Percentiles rank a stretch among this genome's conserved stretches.
Conservation (phyloP, 2,329 filamentous ascomycete genomes). For the Aspergillus sp. region DNA sequence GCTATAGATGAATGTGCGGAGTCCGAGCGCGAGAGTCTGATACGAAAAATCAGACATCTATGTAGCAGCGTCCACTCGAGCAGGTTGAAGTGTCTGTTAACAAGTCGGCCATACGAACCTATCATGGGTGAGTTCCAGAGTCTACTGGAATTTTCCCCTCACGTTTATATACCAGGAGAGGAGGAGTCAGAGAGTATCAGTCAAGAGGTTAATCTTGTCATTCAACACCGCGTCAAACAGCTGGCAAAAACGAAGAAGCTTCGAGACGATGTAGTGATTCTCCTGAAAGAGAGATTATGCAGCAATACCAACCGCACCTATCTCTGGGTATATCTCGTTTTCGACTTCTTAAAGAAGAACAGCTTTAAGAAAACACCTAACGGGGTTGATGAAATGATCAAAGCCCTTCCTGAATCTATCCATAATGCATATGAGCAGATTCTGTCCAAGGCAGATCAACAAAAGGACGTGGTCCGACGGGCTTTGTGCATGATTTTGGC, state of each 20-base stretch:
- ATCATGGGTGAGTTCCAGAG: slow-evolving; percentile 24
- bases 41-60: slow-evolving; percentile 11
- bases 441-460: slow-evolving; percentile 11
- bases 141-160: slow-evolving; percentile 20
- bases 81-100: slow-evolving; percentile 35
- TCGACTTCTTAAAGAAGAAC: slow-evolving; percentile 25
- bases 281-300: slow-evolving; percentile 6
- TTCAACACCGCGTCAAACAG: slow-evolving; percentile 24
- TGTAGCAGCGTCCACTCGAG: not conserved
- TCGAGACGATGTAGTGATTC: slow-evolving; percentile 7
- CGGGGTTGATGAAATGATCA: slow-evolving; percentile 3
- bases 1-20: slow-evolving; percentile 40
- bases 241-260: slow-evolving; percentile 15
- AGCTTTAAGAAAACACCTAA: slow-evolving; percentile 18
- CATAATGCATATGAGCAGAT: slow-evolving; percentile 28
- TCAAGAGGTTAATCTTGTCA: slow-evolving; percentile 36
- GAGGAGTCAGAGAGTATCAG: slow-evolving; percentile 35
- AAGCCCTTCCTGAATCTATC: slow-evolving; percentile 25
- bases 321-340: slow-evolving; percentile 39
- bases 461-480: slow-evolving; percentile 5
- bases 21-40: slow-evolving; percentile 19
- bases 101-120: slow-evolving; percentile 33
- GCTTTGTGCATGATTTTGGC: slow-evolving; percentile 16
- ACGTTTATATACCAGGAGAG: slow-evolving; percentile 37
- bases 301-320: slow-evolving; percentile 31